phyloP scores from a whole-genome alignment of 768 basidiomycete species.

The Macrolepiota fuliginosa region DNA sequence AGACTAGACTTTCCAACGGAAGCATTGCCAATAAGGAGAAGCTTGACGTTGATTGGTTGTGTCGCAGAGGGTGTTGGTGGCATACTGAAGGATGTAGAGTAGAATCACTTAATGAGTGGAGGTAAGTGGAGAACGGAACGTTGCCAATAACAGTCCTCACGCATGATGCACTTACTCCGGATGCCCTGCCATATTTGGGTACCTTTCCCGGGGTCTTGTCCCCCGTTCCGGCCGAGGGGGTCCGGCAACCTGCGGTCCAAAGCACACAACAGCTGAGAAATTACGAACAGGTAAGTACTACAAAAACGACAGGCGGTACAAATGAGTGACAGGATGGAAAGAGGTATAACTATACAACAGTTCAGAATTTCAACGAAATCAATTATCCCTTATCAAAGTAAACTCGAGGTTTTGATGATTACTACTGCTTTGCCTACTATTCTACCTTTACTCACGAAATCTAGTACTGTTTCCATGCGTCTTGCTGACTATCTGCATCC shows the following conservation, averaged over 20 bases:
- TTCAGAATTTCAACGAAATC: not conserved
- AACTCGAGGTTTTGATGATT: not conserved
- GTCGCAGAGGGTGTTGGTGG: slow-evolving; percentile 28
- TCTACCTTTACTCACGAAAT: not conserved
- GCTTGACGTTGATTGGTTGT: slow-evolving; percentile 70
- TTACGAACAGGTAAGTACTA: not conserved
- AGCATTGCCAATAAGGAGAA: slow-evolving; percentile 83
- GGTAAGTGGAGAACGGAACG: not conserved
- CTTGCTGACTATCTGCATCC: not conserved
- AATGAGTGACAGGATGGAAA: not conserved
- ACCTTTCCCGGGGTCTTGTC: not conserved
- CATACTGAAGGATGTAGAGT: slow-evolving; percentile 20
- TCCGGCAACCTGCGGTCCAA: not conserved
- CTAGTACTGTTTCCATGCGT: not conserved
- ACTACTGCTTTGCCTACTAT: not conserved
- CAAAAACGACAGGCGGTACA: not conserved
- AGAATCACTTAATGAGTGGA: not conserved
- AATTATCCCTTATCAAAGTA: not conserved
- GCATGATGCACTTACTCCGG: not conserved
- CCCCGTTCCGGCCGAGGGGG: not conserved
- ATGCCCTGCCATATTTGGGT: not conserved
- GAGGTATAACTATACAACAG: not conserved
- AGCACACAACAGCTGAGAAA: not conserved
- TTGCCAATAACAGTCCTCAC: not conserved
- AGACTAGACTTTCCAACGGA: slow-evolving; percentile 94